These are phyloP conservation scores for Tylopilus plumbeoviolaceoides DNA, from an alignment of 768 basidiomycete species.

Conservation along the genomic window DNA sequence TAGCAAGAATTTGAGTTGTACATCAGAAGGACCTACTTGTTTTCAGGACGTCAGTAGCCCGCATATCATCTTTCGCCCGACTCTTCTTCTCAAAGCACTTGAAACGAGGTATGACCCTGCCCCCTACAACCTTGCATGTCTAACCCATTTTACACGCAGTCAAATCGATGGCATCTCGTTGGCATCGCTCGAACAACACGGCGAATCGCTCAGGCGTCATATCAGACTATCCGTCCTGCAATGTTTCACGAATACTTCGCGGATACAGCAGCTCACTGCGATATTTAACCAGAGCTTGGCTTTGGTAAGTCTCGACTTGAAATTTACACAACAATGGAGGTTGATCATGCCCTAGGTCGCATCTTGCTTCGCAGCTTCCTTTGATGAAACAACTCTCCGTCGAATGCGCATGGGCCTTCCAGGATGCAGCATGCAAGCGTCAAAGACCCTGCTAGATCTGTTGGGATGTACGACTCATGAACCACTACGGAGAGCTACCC, in stretches of 20 bases:
- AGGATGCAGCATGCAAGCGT: constrained; percentile 15
- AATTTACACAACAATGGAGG: neutral
- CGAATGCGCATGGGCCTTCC: constrained; percentile 7
- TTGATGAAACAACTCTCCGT: constrained; percentile 26
- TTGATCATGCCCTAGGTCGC: constrained; percentile 30
- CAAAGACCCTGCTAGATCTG: constrained; percentile 26
- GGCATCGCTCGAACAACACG: constrained; percentile 36
- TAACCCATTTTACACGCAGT: constrained; percentile 28
- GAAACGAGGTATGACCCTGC: constrained; percentile 36
- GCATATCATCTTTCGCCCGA: constrained; percentile 43
- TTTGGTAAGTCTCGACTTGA: constrained; percentile 34
- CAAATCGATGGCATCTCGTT: constrained; percentile 40
- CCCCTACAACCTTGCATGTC: neutral
- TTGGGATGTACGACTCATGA: constrained; percentile 32
- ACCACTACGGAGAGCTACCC: constrained; percentile 34
- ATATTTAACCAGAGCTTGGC: constrained; percentile 40
- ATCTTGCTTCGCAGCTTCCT: constrained; percentile 41
- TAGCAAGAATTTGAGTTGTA: neutral
- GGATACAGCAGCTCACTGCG: constrained; percentile 39
- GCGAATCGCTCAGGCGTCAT: constrained; percentile 35
- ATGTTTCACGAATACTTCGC: constrained; percentile 34
- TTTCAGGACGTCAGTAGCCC: constrained; percentile 32
- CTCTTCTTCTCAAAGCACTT: constrained; percentile 36
- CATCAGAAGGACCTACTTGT: neutral
- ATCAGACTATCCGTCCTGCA: constrained; percentile 37